Base-by-base conservation (phyloP, 768 basidiomycete genomes). In the Suillus tomentosus region DNA sequence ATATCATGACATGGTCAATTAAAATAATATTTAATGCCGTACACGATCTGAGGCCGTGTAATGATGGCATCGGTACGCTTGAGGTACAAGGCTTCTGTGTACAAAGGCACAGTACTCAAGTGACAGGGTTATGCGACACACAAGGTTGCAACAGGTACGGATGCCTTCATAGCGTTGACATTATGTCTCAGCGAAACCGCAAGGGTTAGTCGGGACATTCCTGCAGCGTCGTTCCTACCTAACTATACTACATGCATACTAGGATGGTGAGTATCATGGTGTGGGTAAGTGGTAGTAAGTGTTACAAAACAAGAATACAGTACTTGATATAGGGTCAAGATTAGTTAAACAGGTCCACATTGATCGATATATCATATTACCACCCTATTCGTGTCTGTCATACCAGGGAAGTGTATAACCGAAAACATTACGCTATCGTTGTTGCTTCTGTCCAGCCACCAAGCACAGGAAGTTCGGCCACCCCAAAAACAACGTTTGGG, bases 401-500 rank as follows among this genome's bases (percentile, higher is more conserved):
- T 57, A 10, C 24, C 37, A 57, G 40, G 40, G 24, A 42, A 27
- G 24, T 14, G 14, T 15, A 39, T 14, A 8, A 13, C 55, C 9
- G 14, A 56, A 11, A 57, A 40, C 7, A 42, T 42, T 17, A 42
- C 39, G 24, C 24, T 10, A 11, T 27, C 27, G 27, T 24, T 6
- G 40, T 58, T 27, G 24, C 40, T 27, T 42, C 57, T 11, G 57
- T 24, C 39, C 39, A 58, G 24, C 39, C 57, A 31, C 24, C 57
- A 19, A 42, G 40, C 40, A 58, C 57, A 13, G 74, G 76, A n/a
- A 82, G 66, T 45, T 77, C 76, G 39, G 81, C 72, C 15, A 83
- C 69, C 27, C 85, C 86, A 5, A 87, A 71, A 5, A 81, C 80
- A 3, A 87, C 76, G 51, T 86, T 80, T 37, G 85, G 85, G 10